Base-by-base conservation (phyloP, 495 filamentous ascomycete genomes). In the Neurospora sp. region DNA sequence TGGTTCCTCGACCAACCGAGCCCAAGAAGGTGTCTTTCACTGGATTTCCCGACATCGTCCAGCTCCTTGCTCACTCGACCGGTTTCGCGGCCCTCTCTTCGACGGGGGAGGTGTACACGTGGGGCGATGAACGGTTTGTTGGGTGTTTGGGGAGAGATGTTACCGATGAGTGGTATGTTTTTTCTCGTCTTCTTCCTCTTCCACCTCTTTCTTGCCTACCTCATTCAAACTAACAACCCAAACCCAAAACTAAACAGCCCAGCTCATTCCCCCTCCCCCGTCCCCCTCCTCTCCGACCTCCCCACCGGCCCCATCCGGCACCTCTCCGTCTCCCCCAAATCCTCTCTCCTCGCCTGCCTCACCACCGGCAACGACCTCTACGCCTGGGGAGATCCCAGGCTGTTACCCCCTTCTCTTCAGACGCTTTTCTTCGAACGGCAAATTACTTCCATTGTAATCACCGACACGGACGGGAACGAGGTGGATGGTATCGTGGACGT, bases 321-420 rank as follows among this genome's bases (percentile, higher is more conserved):
- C 71, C 81, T 92, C 36, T 83, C 85, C 8, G 79, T 82, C 1
- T 85, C 86, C 21, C 54, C 24, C 13, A 17, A 5, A 5, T 89
- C 89, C 3, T 91, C 86, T 79, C 69, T 87, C 2, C 81, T 85
- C 0, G 89, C 87, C 0, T 90, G 89, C 0, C 71, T 93, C 19
- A 89, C 87, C 0, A 76, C 78, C 2, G 87, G 88, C 3, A 78
- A 83, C 54, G 90, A 90, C 76, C 78, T 92, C 5, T 93, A 92
- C 78, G 73, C 87, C 54, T 93, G 91, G 91, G 90, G 91, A 69
- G 79, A 79, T 71, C 45, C 72, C 0, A 73, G 73, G 6, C 72
- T 76, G 10, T 37, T 73, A 31, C 6, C 31, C 69, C 8, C 38
- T 71, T 39, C 45, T 71, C 11, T 28, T 6, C 54, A 66, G 34